Evolutionary conservation across 805 yeast species (phyloP).

Genomic region (Brettanomyces sp.): DNA sequence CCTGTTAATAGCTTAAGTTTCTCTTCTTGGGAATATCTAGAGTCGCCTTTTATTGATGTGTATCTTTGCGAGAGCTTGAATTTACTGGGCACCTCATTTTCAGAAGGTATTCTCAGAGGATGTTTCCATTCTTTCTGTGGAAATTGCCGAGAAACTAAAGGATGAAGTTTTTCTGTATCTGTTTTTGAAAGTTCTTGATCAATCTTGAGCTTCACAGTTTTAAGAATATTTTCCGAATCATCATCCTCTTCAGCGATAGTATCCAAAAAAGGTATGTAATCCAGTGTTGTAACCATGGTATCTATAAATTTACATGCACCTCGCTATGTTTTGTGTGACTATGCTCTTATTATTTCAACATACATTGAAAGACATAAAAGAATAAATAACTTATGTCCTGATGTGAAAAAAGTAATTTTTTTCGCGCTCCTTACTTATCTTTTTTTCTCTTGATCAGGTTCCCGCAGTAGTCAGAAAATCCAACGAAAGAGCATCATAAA

Average conservation of each 20-base stretch:
- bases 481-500: no score
- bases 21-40: background rate
- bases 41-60: conserved; percentile 1
- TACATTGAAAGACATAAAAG: no score
- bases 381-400: no score
- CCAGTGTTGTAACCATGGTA: background rate
- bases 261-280: conserved; percentile 6
- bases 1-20: conserved; percentile 9
- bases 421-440: no score
- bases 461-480: no score
- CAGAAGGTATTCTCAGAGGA: background rate
- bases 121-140: no score
- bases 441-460: no score
- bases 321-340: no score
- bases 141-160: background rate
- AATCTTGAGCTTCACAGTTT: background rate
- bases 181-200: background rate
- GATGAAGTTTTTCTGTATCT: conserved; percentile 2
- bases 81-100: background rate
- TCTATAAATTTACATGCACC: no score
- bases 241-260: background rate
- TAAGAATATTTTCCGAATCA: background rate
- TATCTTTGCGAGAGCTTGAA: conserved; percentile 5
- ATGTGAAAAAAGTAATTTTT: no score
- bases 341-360: no score